Percentiles rank a stretch among this genome's conserved stretches.
phyloP scores from a whole-genome alignment of 2,329 filamentous ascomycete species.

The Sporothrix pseudoabietina region DNA sequence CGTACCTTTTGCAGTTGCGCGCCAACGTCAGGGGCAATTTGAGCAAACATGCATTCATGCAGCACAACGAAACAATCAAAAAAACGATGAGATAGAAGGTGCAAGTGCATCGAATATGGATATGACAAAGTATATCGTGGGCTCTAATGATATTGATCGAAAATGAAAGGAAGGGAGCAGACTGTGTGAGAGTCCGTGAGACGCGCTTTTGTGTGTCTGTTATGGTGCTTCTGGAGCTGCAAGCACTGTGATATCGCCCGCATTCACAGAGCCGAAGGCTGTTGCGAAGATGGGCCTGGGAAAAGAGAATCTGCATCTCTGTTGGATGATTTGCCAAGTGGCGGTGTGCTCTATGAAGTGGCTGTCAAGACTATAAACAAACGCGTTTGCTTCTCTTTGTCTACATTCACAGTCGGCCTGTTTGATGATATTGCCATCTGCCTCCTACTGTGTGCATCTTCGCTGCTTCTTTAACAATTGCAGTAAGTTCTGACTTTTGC shows the following conservation, averaged over 20 bases:
- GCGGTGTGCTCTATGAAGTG: background rate
- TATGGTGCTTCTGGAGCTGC: background rate
- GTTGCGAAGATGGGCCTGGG: background rate
- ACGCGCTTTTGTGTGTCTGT: background rate
- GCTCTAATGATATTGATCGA: background rate
- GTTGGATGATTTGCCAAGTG: background rate
- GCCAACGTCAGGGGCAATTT: background rate
- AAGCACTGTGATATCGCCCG: background rate
- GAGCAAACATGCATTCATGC: background rate
- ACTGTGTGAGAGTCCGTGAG: background rate
- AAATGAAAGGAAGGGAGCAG: background rate
- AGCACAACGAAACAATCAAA: background rate
- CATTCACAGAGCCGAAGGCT: background rate
- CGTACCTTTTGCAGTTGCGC: background rate
- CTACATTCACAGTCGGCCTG: background rate
- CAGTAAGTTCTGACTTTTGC: too few species aligned
- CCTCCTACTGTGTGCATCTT: background rate
- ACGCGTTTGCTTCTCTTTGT: background rate
- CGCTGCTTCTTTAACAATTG: background rate
- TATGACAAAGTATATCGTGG: background rate
- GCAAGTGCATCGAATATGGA: background rate
- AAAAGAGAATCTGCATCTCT: too few species aligned
- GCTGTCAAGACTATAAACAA: background rate
- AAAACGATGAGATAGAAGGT: background rate
- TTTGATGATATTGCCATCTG: background rate